Base-by-base conservation (phyloP, 116 monocot species). In the Trichopus zeylanicus region DNA sequence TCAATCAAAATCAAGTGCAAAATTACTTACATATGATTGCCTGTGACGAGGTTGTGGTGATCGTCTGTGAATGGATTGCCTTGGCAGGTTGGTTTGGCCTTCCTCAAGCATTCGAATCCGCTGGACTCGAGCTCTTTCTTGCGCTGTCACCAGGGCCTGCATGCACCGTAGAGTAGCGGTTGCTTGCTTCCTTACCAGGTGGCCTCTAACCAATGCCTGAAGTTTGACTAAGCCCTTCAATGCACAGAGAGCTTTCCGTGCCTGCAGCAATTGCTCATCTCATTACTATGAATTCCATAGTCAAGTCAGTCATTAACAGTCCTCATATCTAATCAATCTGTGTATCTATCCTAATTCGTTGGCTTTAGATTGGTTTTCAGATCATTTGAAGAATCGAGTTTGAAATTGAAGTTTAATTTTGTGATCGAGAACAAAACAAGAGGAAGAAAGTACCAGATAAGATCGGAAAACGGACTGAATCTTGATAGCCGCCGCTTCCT, bases 181-280 rank as follows among this genome's bases (percentile, higher is more conserved):
- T 1, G 91, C 82, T 70, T 87, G 97, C 56, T 70, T 91, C 64
- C 97, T 79, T 21, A 97, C 87, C 39, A 97, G 74, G 64, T 97
- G 75, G 20, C 87, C 95, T 68, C 87, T 84, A 15, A 84, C 78
- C 22, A 97, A 65, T 5, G 95, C 95, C 75, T 97, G 95, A 62
- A 97, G 65, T 54, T 90, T 97, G 23, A 97, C 95, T 22, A 97
- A 67, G 29, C 95, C 95, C 62, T 73, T 90, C 57, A 97, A 60
- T 22, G 95, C 95, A 49, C 77, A 67, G 51, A 97, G 61, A 31
- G 90, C 95, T 74, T 84, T 97, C 56, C 84, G 81, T 66, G 95
- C 90, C 95, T 97, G 72, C 51, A 75, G 3, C 26, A 64, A 66
- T 6, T 8, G 13, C 31, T 35, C 11, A 22, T 32, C 0, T 49